A percentile compares a stretch with the other conserved stretches of the same genome.
Evolutionary conservation across 164 flowering plant genomes (phyloP).

Genomic region (Dillenia suffruticosa): DNA sequence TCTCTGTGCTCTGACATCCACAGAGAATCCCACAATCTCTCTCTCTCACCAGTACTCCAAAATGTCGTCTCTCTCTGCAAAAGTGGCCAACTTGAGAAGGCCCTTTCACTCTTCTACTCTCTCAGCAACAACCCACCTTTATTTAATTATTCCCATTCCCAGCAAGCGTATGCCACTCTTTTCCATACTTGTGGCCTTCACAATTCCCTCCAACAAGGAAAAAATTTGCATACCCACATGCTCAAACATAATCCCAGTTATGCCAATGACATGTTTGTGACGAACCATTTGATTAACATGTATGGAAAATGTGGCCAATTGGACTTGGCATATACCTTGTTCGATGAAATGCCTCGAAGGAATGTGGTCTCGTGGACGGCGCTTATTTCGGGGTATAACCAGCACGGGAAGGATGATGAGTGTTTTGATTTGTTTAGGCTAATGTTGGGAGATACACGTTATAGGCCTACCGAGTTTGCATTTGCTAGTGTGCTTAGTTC

Average conservation of each 20-base stretch:
- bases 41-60: not conserved
- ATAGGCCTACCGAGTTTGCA: conserved; percentile 59
- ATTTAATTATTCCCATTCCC: conserved; percentile 3
- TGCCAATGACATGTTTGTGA: conserved; percentile 25
- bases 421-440: conserved; percentile 42
- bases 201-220: conserved; percentile 31
- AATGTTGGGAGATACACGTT: conserved; percentile 28
- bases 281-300: conserved; percentile 60
- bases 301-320: conserved; percentile 54
- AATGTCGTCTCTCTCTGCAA: conserved; percentile 22
- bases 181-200: conserved; percentile 44
- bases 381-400: conserved; percentile 60
- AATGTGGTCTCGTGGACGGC: conserved; percentile 74
- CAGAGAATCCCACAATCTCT: not conserved
- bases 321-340: conserved; percentile 39
- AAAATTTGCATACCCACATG: conserved; percentile 39
- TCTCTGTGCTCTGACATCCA: no score
- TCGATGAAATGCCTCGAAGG: conserved; percentile 65
- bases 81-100: conserved; percentile 28
- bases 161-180: conserved; percentile 36
- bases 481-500: conserved; percentile 52
- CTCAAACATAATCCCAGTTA: conserved; percentile 14
- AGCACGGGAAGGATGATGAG: conserved; percentile 24
- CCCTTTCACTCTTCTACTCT: conserved; percentile 37
- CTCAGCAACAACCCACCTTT: conserved; percentile 1